Conservation (phyloP, 768 basidiomycete species). For the Russula vinacea region DNA sequence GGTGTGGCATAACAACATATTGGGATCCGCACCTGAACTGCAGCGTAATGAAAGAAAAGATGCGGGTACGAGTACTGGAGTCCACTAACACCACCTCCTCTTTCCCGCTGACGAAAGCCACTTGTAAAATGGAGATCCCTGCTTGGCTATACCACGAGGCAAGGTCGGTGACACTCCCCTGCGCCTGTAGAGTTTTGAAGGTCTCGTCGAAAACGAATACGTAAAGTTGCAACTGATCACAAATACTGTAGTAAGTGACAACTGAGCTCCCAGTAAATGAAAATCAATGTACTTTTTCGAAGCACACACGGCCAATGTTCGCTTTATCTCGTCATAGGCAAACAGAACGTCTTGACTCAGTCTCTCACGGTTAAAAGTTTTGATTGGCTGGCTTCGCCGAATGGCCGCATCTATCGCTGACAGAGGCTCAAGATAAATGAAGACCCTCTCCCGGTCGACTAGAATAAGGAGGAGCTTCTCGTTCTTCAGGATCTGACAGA, state of each 20-base stretch:
- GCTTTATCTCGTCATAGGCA: constrained; percentile 52
- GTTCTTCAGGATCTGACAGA: constrained; percentile 23
- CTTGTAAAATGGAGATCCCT: constrained; percentile 34
- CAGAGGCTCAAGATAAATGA: constrained; percentile 23
- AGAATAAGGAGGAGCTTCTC: constrained; percentile 23
- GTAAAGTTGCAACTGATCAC: constrained; percentile 39
- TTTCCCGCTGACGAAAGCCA: constrained; percentile 47
- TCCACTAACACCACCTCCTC: constrained; percentile 57
- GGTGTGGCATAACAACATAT: not conserved
- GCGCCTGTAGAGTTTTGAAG: constrained; percentile 41
- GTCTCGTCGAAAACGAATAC: constrained; percentile 49
- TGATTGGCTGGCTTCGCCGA: not conserved
- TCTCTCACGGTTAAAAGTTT: constrained; percentile 43
- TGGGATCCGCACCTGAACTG: constrained; percentile 47
- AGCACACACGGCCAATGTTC: constrained; percentile 48
- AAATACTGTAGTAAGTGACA: not conserved
- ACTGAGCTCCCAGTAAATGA: not conserved
- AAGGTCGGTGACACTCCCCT: constrained; percentile 44
- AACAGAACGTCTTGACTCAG: constrained; percentile 46
- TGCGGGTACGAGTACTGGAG: constrained; percentile 40
- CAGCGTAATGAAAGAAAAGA: constrained; percentile 53
- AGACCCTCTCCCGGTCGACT: not conserved
- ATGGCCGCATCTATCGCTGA: not conserved
- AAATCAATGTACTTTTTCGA: constrained; percentile 39
- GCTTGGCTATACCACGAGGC: constrained; percentile 42